Base-by-base conservation (phyloP, 805 yeast species). In the Candida ficus region DNA sequence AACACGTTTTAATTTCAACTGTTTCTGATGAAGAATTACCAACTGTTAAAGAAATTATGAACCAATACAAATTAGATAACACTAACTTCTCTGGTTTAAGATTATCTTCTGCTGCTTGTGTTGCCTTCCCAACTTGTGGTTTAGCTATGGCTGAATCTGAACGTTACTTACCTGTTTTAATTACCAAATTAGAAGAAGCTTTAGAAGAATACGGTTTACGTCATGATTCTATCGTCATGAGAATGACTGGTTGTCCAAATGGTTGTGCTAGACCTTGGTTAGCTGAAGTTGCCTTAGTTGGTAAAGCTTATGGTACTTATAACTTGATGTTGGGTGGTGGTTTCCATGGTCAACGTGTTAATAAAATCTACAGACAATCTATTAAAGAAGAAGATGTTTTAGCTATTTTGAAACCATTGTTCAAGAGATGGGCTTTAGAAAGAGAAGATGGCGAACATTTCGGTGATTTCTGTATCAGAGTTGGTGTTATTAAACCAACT, bases 181-280 rank as follows among this genome's bases (percentile, higher is more conserved):
- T 91, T 51, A 63, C 82, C 47, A 87, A 89, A 66, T 67, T 91
- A 45, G 98, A 91, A 64, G 76, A 70, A n/a, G 79, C 88, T 17
- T 70, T 91, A 43, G 97, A 91, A 65, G 95, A 89, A 57, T 79
- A 80, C 50, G 98, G 98, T 8, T 75, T 91, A 54, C 83, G 95
- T 59, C 96, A 89, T 56, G 98, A 91, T 64, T 81, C 95, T 7
- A 75, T 91, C 50, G 95, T 89, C 19, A 84, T 91, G 95, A 80
- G 98, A 70, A 90, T 91, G 97, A 91, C 97, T 23, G 98, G 98
- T 42, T 91, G 98, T 74, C 97, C 97, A 41, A 91, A 91, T 63
- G 98, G 98, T 52, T 91, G 98, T 71, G 93, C 98, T 19, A 80
- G 98, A 64, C 98, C 98, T 22, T 91, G 97, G 97, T 68, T 91